phyloP scores from a whole-genome alignment of 1,284 basidiomycete genomes.

The Trametes hirsuta region DNA sequence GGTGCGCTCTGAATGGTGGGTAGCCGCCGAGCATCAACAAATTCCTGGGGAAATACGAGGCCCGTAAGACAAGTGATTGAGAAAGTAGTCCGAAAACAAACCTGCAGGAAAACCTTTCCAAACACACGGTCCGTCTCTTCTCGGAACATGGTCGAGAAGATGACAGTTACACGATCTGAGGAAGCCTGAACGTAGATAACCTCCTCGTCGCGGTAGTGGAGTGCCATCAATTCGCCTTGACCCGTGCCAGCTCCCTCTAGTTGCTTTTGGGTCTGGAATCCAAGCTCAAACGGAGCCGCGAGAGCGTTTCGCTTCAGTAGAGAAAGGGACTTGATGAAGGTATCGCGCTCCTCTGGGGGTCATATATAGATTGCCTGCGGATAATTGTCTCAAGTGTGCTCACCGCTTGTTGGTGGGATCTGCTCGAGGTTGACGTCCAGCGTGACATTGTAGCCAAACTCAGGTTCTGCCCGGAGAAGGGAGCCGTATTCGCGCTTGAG shows the following conservation, averaged over 20 bases:
- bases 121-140: slow-evolving; percentile 98
- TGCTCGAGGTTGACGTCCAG: slow-evolving; percentile 88
- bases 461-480: slow-evolving; percentile 63
- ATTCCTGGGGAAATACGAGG: slow-evolving; percentile 67
- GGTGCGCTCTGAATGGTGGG: slow-evolving; percentile 96
- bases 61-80: neutral
- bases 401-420: slow-evolving; percentile 80
- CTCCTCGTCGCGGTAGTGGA: slow-evolving; percentile 97
- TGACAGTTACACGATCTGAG: slow-evolving; percentile 95
- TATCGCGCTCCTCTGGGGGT: slow-evolving; percentile 71
- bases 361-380: neutral
- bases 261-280: slow-evolving; percentile 86
- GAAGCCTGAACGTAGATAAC: slow-evolving; percentile 95
- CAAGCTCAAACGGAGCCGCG: slow-evolving; percentile 92
- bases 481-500: slow-evolving; percentile 86
- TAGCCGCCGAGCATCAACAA: slow-evolving; percentile 94
- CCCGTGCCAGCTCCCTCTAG: slow-evolving; percentile 72
- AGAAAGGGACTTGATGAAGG: slow-evolving; percentile 82
- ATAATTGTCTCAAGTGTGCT: slow-evolving; percentile 36
- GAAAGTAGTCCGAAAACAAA: slow-evolving; percentile 37
- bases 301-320: slow-evolving; percentile 94
- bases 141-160: slow-evolving; percentile 96
- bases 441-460: slow-evolving; percentile 90
- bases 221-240: slow-evolving; percentile 86
- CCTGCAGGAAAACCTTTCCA: slow-evolving; percentile 97